Conservation (phyloP, 1,284 basidiomycete genomes). For the Kalmanozyma brasiliensis region DNA sequence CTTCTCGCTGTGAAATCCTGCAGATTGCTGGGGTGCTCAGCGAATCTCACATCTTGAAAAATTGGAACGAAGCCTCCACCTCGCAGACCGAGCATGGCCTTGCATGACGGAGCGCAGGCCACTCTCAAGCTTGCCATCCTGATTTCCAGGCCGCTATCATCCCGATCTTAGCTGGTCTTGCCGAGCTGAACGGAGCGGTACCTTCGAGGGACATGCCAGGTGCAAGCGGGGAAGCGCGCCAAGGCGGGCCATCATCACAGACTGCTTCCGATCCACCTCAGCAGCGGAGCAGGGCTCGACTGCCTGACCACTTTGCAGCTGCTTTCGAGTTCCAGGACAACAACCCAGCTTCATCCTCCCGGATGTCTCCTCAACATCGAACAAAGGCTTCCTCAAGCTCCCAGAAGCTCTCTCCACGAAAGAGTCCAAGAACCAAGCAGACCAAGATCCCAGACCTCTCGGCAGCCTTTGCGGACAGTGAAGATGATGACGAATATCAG, state of each 20-base stretch:
- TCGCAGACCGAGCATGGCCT: no score
- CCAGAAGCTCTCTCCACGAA: background rate
- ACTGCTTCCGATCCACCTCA: constrained; percentile 1
- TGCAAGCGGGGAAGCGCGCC: no score
- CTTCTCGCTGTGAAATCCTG: no score
- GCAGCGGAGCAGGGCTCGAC: constrained; percentile 1
- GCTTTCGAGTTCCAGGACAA: constrained; percentile 12
- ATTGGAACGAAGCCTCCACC: no score
- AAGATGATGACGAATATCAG: constrained; percentile 4
- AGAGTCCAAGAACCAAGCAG: constrained; percentile 16
- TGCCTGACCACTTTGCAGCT: constrained; percentile 28
- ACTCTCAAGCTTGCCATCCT: background rate
- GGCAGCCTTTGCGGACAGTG: background rate
- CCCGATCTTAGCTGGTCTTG: no score
- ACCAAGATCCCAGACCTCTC: constrained; percentile 1
- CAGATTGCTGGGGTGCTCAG: no score
- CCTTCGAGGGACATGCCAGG: no score
- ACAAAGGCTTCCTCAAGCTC: background rate
- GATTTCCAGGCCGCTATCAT: no score
- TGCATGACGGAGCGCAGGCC: background rate
- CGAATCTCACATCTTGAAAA: no score
- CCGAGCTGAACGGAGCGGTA: no score
- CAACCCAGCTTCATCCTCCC: background rate
- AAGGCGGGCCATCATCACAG: background rate
- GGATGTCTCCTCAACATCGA: background rate